Percentiles rank a stretch among this genome's conserved stretches.
Evolutionary conservation across 345 rosid species (phyloP).

Genomic region (Pugionium cornutum): DNA sequence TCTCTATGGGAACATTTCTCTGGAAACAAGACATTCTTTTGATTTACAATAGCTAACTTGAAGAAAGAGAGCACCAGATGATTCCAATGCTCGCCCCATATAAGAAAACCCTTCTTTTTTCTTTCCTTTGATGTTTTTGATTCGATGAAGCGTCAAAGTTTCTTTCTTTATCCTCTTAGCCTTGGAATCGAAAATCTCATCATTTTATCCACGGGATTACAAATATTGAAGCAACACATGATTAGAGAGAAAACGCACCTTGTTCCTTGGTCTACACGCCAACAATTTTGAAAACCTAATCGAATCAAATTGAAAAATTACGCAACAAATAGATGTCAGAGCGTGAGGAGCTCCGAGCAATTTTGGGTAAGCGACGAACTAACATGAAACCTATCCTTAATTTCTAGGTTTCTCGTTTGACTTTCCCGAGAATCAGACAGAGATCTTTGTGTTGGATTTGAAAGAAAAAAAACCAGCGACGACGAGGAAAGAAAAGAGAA

Average conservation of each 20-base stretch:
- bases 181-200: background rate
- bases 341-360: background rate
- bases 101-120: slow-evolving; percentile 26
- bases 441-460: slow-evolving; percentile 18
- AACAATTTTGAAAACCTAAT: background rate
- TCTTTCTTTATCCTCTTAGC: slow-evolving; percentile 12
- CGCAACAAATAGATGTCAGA: slow-evolving; percentile 1
- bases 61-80: slow-evolving; percentile 39
- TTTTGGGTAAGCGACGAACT: background rate
- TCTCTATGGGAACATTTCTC: slow-evolving; percentile 42
- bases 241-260: slow-evolving; percentile 13
- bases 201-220: background rate
- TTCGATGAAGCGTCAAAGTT: background rate
- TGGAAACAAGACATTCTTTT: slow-evolving; percentile 49
- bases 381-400: background rate
- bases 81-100: slow-evolving; percentile 54
- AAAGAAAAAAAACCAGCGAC: background rate
- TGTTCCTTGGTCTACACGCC: slow-evolving; percentile 33
- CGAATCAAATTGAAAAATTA: background rate
- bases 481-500: slow-evolving; percentile 13
- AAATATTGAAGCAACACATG: too few relatives aligned
- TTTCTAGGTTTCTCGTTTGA: slow-evolving; percentile 22
- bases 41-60: slow-evolving; percentile 29
- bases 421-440: slow-evolving; percentile 11
- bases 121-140: background rate